Conservation (phyloP, 2,329 filamentous ascomycete species). For the Scedosporium boydii region DNA sequence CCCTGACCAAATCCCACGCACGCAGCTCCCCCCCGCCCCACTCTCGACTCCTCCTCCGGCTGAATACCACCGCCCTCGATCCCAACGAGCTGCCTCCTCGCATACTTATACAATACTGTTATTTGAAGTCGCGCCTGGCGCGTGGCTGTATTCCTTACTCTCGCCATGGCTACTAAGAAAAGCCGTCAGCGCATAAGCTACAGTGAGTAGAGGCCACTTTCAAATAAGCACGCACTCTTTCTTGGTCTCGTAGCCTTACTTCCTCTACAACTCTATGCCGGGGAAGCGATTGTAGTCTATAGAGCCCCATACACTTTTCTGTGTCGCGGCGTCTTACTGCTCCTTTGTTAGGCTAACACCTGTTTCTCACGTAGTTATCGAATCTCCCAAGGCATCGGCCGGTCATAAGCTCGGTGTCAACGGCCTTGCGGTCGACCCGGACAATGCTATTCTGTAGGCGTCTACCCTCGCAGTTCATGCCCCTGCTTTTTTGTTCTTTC, state of each 20-base stretch:
- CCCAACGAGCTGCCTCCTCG: not conserved
- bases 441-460: slow-evolving; percentile 76
- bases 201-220: slow-evolving; percentile 31
- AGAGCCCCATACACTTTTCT: too few species aligned
- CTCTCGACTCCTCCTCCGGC: not conserved
- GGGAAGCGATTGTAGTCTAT: too few species aligned
- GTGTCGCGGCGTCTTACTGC: not conserved
- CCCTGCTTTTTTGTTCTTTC: slow-evolving; percentile 7
- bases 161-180: slow-evolving; percentile 51
- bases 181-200: slow-evolving; percentile 62
- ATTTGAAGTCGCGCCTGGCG: not conserved
- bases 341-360: not conserved
- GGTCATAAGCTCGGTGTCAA: slow-evolving; percentile 93
- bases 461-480: slow-evolving; percentile 10
- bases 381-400: slow-evolving; percentile 52
- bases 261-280: too few species aligned
- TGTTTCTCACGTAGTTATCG: slow-evolving; percentile 35
- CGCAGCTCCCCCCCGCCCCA: not conserved
- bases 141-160: not conserved
- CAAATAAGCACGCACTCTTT: not conserved
- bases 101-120: not conserved
- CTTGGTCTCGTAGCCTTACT: not conserved
- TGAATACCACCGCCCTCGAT: not conserved
- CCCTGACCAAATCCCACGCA: not conserved
- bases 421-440: slow-evolving; percentile 77